phyloP scores from a whole-genome alignment of 768 basidiomycete species.

The Trametes villosa region DNA sequence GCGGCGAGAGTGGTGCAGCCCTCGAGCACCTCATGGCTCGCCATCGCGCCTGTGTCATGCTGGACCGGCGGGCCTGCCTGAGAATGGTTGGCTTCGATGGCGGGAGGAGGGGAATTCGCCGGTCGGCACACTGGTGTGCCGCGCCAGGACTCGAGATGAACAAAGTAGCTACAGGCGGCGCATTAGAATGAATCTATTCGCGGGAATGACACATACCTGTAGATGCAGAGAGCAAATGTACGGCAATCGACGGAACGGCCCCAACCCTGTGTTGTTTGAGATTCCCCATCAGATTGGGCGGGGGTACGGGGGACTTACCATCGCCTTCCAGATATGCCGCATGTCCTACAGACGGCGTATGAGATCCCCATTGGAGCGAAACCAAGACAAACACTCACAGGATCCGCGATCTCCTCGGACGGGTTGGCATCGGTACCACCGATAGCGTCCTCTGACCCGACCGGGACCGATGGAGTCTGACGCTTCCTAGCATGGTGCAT shows the following conservation, averaged over 20 bases:
- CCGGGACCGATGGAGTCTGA: too few relatives aligned
- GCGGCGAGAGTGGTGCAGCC: background rate
- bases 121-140: background rate
- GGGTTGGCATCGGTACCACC: background rate
- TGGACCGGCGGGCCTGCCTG: background rate
- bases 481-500: too few relatives aligned
- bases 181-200: background rate
- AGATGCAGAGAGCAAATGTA: constrained; percentile 1
- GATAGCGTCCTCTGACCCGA: too few relatives aligned
- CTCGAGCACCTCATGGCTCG: background rate
- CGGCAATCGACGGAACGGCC: background rate
- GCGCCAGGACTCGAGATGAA: background rate
- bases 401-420: background rate
- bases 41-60: background rate
- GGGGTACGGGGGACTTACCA: background rate
- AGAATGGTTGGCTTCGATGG: background rate
- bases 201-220: background rate
- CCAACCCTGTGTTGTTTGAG: background rate
- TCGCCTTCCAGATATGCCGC: constrained; percentile 3
- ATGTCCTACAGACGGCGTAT: background rate
- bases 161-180: background rate
- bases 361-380: too few relatives aligned
- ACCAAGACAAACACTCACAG: background rate
- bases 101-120: background rate
- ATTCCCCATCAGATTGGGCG: background rate